Evolutionary conservation across 805 yeast species (phyloP).

Genomic region (Blastobotrys terrestris): DNA sequence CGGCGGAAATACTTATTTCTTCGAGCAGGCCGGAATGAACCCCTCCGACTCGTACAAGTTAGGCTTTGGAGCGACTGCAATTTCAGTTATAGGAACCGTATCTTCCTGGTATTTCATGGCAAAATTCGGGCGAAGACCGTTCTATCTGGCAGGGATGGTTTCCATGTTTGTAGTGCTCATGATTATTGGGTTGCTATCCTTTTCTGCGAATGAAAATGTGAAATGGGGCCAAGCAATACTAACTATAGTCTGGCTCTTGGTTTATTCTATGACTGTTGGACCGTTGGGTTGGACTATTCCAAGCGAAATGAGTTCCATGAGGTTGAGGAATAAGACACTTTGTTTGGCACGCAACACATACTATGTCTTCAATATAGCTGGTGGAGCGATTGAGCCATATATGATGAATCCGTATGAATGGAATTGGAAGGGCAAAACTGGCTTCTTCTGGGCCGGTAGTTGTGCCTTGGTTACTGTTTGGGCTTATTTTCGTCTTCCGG

Average conservation of each 20-base stretch:
- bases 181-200: conserved; percentile 19
- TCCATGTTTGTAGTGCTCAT: conserved; percentile 36
- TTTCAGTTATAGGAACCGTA: conserved; percentile 41
- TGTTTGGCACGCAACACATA: conserved; percentile 35
- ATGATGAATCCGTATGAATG: conserved; percentile 43
- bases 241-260: conserved; percentile 39
- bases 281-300: conserved; percentile 38
- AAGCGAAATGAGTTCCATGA: conserved; percentile 38
- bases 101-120: conserved; percentile 19
- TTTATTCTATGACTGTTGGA: conserved; percentile 41
- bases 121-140: conserved; percentile 21
- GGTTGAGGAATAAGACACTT: conserved; percentile 38
- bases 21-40: conserved; percentile 36
- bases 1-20: conserved; percentile 40
- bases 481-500: conserved; percentile 51
- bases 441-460: conserved; percentile 40
- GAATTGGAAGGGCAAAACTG: conserved; percentile 44
- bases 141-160: conserved; percentile 31
- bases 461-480: conserved; percentile 33
- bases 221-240: conserved; percentile 36
- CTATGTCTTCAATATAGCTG: conserved; percentile 18
- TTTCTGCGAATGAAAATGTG: conserved; percentile 14
- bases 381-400: conserved; percentile 33
- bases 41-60: conserved; percentile 36
- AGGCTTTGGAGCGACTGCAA: conserved; percentile 38